Evolutionary conservation across 768 basidiomycete species (phyloP).

Genomic region (Rhizopogon vesiculosus): DNA sequence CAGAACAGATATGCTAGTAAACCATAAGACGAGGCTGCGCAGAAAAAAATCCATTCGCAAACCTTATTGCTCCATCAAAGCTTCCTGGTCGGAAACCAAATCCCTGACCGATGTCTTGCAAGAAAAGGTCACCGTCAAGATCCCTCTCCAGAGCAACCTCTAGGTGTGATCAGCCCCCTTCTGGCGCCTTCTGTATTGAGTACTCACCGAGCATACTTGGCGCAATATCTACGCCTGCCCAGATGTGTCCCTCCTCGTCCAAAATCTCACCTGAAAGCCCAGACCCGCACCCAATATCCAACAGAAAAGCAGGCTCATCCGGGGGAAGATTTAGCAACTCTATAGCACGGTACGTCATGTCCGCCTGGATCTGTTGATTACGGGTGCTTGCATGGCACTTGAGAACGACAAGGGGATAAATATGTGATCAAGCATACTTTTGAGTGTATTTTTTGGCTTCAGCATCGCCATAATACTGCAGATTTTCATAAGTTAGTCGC

Average conservation of each 20-base stretch:
- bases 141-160: conserved; percentile 96
- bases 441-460: conserved; percentile 97
- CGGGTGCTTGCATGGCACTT: conserved; percentile 59
- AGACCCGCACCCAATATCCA: conserved; percentile 98
- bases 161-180: conserved; percentile 24
- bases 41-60: conserved; percentile 10
- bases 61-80: conserved; percentile 98
- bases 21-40: neutral
- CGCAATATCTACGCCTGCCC: conserved; percentile 92
- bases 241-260: conserved; percentile 88
- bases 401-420: conserved; percentile 10
- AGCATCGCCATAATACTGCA: conserved; percentile 91
- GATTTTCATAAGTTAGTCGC: neutral
- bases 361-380: conserved; percentile 93
- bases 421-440: conserved; percentile 52
- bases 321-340: conserved; percentile 83
- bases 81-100: conserved; percentile 95
- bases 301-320: conserved; percentile 75
- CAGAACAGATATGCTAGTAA: conserved; percentile 86
- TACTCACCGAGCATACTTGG: conserved; percentile 93
- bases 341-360: conserved; percentile 95
- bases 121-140: conserved; percentile 92
- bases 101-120: conserved; percentile 98
- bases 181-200: neutral
- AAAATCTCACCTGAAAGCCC: conserved; percentile 95